These are phyloP conservation scores for Pholiota conissans DNA, from an alignment of 768 basidiomycete genomes.

Conservation along the genomic window DNA sequence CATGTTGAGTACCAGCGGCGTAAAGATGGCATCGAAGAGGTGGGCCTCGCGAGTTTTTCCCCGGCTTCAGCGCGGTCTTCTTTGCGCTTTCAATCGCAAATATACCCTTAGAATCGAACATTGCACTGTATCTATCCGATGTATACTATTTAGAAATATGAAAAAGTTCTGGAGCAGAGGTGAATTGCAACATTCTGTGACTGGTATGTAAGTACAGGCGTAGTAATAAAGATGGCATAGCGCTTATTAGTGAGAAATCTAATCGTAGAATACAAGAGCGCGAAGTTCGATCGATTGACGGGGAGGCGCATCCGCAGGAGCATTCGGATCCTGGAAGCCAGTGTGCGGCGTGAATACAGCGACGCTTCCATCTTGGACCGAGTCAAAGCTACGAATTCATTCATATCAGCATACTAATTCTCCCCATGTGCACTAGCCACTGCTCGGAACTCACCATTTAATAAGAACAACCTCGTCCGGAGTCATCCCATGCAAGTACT, in stretches of 20 bases:
- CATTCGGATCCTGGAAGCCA: conserved; percentile 56
- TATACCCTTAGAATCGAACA: not conserved
- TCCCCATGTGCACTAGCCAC: too few species aligned
- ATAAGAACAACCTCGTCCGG: conserved; percentile 51
- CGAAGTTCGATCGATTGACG: conserved; percentile 64
- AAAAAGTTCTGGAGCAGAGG: too few species aligned
- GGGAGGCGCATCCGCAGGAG: conserved; percentile 46
- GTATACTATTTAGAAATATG: not conserved
- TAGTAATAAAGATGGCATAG: too few species aligned
- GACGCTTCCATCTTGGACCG: conserved; percentile 43
- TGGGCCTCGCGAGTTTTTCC: not conserved
- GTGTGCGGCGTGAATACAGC: conserved; percentile 63
- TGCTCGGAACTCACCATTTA: conserved; percentile 33
- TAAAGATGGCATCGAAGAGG: not conserved
- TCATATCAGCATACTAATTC: not conserved
- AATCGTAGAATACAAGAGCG: conserved; percentile 65
- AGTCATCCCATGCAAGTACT: conserved; percentile 43
- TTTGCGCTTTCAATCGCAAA: not conserved
- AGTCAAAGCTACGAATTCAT: conserved; percentile 23
- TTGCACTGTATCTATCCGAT: not conserved
- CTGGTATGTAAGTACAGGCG: too few species aligned
- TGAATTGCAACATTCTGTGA: too few species aligned
- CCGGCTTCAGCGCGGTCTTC: not conserved
- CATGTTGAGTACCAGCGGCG: not conserved
- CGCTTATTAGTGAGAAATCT: too few species aligned